Evolutionary conservation across 208 protist genomes (phyloP).

Genomic region (Lotmaria passim): DNA sequence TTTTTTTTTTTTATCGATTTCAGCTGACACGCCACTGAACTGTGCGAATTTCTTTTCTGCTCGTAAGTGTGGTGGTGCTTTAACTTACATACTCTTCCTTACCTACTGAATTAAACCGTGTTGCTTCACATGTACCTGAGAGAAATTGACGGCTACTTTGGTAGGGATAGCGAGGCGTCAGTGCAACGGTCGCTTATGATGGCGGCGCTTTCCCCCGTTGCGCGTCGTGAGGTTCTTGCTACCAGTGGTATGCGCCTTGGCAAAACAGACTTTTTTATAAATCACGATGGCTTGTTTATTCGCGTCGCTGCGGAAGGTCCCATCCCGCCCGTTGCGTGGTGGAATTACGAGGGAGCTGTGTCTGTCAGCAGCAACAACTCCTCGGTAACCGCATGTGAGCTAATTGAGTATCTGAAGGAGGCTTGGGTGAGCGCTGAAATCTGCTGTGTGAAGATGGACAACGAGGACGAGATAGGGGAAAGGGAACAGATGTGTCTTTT

Average conservation of each 20-base stretch:
- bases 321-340: conserved; percentile 21
- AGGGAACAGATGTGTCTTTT: conserved; percentile 1
- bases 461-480: conserved; percentile 16
- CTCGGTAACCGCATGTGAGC: conserved; percentile 6
- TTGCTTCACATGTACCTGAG: background rate
- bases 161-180: background rate
- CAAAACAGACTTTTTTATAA: background rate
- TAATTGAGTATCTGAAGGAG: background rate
- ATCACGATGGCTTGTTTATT: background rate
- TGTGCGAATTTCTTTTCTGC: too few relatives aligned
- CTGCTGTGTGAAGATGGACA: background rate
- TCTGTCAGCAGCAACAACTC: background rate
- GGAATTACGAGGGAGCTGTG: conserved; percentile 8
- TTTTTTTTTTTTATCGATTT: too few relatives aligned
- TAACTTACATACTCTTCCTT: too few relatives aligned
- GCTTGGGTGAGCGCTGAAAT: background rate
- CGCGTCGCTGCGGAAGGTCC: background rate
- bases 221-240: background rate
- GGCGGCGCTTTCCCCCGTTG: background rate
- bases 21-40: too few relatives aligned
- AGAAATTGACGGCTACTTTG: conserved; percentile 1
- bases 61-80: too few relatives aligned
- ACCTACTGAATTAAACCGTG: too few relatives aligned
- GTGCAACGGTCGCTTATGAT: background rate
- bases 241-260: background rate